Evolutionary conservation across 1,139 yeast species (phyloP), one percentile per base, ranked within the genome.

Genomic region (Saccharomyces uvarum): DNA sequence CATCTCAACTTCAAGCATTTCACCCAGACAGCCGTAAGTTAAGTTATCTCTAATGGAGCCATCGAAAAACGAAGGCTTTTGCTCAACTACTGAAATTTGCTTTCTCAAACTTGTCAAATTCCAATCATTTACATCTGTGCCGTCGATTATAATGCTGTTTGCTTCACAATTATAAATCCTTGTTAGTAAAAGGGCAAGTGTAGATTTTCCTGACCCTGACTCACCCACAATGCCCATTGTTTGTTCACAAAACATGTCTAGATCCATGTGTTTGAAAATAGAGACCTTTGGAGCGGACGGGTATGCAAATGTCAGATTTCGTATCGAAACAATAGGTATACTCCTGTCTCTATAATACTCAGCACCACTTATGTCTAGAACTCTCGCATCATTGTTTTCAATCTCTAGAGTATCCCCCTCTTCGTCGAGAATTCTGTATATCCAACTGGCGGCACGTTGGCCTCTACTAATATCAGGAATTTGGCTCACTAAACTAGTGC

Each of bases 191-290:
- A 78, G 75, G 0, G 80, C 67, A 2, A 88, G 63, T 0, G 96
- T 87, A 0, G 93, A 84, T 69, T 88, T 88, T 0, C 96, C 96
- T 24, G 84, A 78, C 0, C 96, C 96, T 6, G 95, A 85, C 54
- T 78, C 81, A 1, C 96, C 96, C 11, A 83, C 79, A 3, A 88
- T 69, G 0, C 86, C 91, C 44, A 85, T 74, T 0, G 79, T 75
- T 57, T 81, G 79, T 33, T 80, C 78, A 14, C 71, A 68, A 1
- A 63, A 54, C 1, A 88, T 66, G 0, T 57, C 54, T 50, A 87
- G 73, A 11, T 68, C 67, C 2, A 83, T 59, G 21, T 74, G 64
- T 1, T 70, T 68, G 44, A 83, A 70, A 1, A 77, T 72, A 1
- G 53, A 59, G 4, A 56, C 56, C 14, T 57, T 57, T 26, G 64